These are phyloP conservation scores for Filosporella fistucella DNA, from an alignment of 495 filamentous ascomycete species.

Conservation along the genomic window DNA sequence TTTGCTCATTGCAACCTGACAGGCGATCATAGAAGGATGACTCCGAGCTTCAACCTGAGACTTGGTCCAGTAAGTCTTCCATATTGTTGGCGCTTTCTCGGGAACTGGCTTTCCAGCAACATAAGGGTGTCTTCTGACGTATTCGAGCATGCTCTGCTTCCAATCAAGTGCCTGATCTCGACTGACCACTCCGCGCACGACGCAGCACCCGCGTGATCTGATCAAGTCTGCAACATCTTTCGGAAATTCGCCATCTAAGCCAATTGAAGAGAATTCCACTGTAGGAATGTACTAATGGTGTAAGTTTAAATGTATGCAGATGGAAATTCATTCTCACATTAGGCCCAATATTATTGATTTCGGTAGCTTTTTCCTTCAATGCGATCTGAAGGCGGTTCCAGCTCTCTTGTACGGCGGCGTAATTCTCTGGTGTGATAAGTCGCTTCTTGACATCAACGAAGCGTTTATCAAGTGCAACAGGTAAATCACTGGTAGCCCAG, in stretches of 20 bases:
- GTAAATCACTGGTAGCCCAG: background rate
- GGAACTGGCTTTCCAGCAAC: constrained; percentile 43
- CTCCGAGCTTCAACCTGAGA: constrained; percentile 69
- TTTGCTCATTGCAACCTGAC: constrained; percentile 65
- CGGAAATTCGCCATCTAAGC: background rate
- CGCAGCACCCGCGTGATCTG: constrained; percentile 48
- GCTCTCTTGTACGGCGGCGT: background rate
- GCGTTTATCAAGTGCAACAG: background rate
- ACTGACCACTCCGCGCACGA: constrained; percentile 58
- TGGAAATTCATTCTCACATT: background rate
- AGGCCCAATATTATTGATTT: background rate
- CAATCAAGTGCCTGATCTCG: constrained; percentile 53
- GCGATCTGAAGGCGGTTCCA: background rate
- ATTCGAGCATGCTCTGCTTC: constrained; percentile 53
- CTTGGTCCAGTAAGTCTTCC: constrained; percentile 85
- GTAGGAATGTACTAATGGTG: background rate
- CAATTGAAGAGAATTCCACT: background rate
- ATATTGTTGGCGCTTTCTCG: constrained; percentile 62
- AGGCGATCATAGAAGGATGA: constrained; percentile 63
- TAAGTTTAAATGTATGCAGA: background rate
- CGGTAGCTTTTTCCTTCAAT: background rate
- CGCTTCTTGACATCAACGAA: background rate
- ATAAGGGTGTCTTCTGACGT: constrained; percentile 54
- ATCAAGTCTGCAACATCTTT: background rate
- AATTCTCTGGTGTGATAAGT: background rate